These are phyloP conservation scores for Hanseniaspora sp. DNA, from an alignment of 1,139 yeast genomes.

Conservation along the genomic window DNA sequence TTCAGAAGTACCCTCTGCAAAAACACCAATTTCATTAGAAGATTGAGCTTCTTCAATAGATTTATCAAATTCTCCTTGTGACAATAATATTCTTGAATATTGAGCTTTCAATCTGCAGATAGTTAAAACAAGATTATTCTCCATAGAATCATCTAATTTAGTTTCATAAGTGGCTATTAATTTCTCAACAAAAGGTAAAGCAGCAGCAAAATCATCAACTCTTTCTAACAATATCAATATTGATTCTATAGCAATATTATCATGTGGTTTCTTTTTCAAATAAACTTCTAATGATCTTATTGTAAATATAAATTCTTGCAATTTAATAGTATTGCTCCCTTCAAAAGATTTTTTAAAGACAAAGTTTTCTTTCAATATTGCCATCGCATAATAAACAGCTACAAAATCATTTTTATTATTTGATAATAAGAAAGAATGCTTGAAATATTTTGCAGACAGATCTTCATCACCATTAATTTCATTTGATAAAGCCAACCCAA, in stretches of 20 bases:
- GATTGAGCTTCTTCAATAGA: slow-evolving; percentile 55
- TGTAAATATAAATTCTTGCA: slow-evolving; percentile 58
- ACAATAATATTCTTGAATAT: slow-evolving; percentile 59
- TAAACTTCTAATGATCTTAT: slow-evolving; percentile 64
- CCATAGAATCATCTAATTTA: slow-evolving; percentile 48
- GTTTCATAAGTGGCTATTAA: slow-evolving; percentile 45
- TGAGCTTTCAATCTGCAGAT: slow-evolving; percentile 45
- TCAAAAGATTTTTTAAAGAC: slow-evolving; percentile 31
- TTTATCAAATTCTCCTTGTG: slow-evolving; percentile 40
- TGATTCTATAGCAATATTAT: slow-evolving; percentile 50
- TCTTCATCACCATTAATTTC: slow-evolving; percentile 45
- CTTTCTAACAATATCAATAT: slow-evolving; percentile 59
- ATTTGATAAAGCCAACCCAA: slow-evolving; percentile 68
- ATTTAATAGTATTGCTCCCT: slow-evolving; percentile 42
- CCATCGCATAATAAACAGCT: slow-evolving; percentile 59
- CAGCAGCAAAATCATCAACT: slow-evolving; percentile 48
- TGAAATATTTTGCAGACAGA: slow-evolving; percentile 47
- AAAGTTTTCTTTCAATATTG: slow-evolving; percentile 38
- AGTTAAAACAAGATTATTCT: slow-evolving; percentile 22
- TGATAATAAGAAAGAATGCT: slow-evolving; percentile 68
- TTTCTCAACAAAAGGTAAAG: slow-evolving; percentile 39
- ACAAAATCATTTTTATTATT: slow-evolving; percentile 64
- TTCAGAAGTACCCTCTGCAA: slow-evolving; percentile 28
- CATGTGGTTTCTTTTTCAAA: slow-evolving; percentile 55
- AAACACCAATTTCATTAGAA: slow-evolving; percentile 43